These are phyloP conservation scores for Fusarium protoensiforme DNA, from an alignment of 2,329 filamentous ascomycete genomes.

Conservation along the genomic window DNA sequence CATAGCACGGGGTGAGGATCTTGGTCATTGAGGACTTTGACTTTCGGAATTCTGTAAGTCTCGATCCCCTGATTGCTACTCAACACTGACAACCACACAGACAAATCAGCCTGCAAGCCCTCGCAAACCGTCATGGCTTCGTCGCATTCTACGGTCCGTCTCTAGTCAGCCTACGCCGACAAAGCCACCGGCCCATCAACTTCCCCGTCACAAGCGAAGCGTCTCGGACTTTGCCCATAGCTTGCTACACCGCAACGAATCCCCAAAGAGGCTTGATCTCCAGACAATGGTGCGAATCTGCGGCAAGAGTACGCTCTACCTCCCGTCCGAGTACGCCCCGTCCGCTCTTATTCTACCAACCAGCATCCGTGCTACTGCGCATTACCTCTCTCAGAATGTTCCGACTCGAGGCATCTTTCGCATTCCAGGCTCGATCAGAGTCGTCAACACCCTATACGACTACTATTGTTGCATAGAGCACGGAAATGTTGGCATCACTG, in stretches of 20 bases:
- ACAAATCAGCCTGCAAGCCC: conserved; percentile 27
- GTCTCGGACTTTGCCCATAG: conserved; percentile 65
- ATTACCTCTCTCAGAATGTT: conserved; percentile 69
- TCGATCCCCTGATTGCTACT: not conserved
- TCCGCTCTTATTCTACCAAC: conserved; percentile 70
- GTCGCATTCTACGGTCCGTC: conserved; percentile 49
- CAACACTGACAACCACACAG: conserved; percentile 31
- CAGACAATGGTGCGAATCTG: conserved; percentile 71
- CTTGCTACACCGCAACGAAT: conserved; percentile 57
- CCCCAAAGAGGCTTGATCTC: conserved; percentile 62
- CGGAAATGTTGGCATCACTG: conserved; percentile 61
- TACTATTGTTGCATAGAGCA: conserved; percentile 67
- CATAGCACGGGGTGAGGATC: conserved; percentile 64
- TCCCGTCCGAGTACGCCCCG: conserved; percentile 69
- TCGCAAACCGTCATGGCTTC: conserved; percentile 52
- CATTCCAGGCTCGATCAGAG: conserved; percentile 67
- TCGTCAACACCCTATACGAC: conserved; percentile 69
- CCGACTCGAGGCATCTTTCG: conserved; percentile 71
- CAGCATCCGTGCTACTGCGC: conserved; percentile 73
- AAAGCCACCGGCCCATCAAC: conserved; percentile 15
- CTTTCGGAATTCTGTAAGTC: conserved; percentile 47
- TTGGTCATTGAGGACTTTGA: conserved; percentile 52
- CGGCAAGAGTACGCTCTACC: conserved; percentile 70
- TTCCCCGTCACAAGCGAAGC: conserved; percentile 59
- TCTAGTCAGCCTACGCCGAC: conserved; percentile 24